Percentiles rank a stretch among this genome's conserved stretches.
phyloP scores from a whole-genome alignment of 768 basidiomycete species.

The Dioszegia aurantiaca region DNA sequence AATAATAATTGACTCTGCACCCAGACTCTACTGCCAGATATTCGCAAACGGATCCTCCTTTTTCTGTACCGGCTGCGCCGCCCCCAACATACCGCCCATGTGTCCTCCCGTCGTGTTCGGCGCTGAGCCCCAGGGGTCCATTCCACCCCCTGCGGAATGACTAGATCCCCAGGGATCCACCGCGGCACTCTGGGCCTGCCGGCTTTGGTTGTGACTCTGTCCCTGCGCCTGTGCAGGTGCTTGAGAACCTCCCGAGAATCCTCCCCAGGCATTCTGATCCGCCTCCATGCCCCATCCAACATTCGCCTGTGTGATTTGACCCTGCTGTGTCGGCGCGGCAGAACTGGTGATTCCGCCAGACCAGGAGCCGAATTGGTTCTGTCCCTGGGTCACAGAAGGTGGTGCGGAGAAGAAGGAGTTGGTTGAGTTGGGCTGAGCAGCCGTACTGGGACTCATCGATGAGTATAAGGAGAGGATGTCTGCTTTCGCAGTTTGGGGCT shows the following conservation, averaged over 20 bases:
- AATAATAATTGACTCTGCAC: not conserved
- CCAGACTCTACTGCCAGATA: conserved; percentile 28
- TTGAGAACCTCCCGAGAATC: not conserved
- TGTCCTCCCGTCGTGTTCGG: conserved; percentile 10
- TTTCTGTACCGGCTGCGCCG: conserved; percentile 19
- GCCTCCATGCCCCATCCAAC: conserved; percentile 37
- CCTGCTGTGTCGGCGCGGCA: conserved; percentile 31
- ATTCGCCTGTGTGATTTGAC: conserved; percentile 8
- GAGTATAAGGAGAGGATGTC: conserved; percentile 52
- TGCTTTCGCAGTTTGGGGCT: conserved; percentile 40
- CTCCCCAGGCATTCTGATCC: conserved; percentile 44
- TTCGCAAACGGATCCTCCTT: conserved; percentile 45
- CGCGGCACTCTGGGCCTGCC: conserved; percentile 1
- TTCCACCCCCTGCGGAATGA: conserved; percentile 4
- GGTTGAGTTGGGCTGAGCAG: conserved; percentile 17
- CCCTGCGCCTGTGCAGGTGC: not conserved
- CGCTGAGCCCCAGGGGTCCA: conserved; percentile 20
- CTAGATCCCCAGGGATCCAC: conserved; percentile 3
- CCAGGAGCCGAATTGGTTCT: conserved; percentile 36
- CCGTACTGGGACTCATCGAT: conserved; percentile 18
- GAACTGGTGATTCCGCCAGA: conserved; percentile 36
- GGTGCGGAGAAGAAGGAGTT: conserved; percentile 32
- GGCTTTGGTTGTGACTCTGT: conserved; percentile 2
- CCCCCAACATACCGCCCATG: conserved; percentile 5
- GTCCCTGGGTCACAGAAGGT: conserved; percentile 9